Evolutionary conservation across 495 filamentous ascomycete species (phyloP).

Genomic region (Parathielavia appendiculata): DNA sequence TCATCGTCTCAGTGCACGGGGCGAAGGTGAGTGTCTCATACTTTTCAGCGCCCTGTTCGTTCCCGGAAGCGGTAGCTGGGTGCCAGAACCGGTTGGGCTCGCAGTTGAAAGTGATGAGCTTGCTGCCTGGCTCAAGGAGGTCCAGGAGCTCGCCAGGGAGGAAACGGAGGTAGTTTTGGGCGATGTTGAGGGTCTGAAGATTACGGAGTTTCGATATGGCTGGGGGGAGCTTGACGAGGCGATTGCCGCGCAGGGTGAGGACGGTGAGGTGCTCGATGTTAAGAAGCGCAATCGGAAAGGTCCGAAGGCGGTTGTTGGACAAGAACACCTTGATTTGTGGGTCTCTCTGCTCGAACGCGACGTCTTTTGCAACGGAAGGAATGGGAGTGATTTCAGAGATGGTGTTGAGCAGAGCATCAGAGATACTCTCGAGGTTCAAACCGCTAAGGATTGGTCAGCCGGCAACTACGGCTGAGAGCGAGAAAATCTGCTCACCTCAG

Average conservation of each 20-base stretch:
- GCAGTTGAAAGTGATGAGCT: slow-evolving; percentile 34
- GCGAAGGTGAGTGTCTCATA: slow-evolving; percentile 20
- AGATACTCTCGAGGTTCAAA: slow-evolving; percentile 33
- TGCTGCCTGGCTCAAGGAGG: slow-evolving; percentile 44
- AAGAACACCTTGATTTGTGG: slow-evolving; percentile 62
- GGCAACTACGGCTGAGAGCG: no score
- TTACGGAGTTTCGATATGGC: slow-evolving; percentile 59
- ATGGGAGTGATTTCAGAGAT: slow-evolving; percentile 55
- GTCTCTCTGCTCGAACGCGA: slow-evolving; percentile 36
- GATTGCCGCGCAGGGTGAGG: slow-evolving; percentile 68
- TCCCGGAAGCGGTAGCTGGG: slow-evolving; percentile 19
- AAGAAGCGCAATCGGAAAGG: slow-evolving; percentile 49
- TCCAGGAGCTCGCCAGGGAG: slow-evolving; percentile 68
- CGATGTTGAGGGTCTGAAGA: slow-evolving; percentile 63
- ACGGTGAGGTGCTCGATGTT: slow-evolving; percentile 56
- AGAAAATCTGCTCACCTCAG: slow-evolving; percentile 49
- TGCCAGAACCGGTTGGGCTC: slow-evolving; percentile 48
- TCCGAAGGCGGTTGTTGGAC: slow-evolving; percentile 52
- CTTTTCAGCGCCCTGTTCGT: background rate
- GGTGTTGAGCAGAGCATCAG: slow-evolving; percentile 48
- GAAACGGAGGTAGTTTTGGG: slow-evolving; percentile 60
- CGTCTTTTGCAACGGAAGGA: slow-evolving; percentile 37
- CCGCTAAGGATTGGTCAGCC: slow-evolving; percentile 26
- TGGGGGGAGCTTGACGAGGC: slow-evolving; percentile 58
- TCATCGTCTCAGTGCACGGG: background rate